Conservation (phyloP, 2,329 filamentous ascomycete species). For the Pyricularia grisea region DNA sequence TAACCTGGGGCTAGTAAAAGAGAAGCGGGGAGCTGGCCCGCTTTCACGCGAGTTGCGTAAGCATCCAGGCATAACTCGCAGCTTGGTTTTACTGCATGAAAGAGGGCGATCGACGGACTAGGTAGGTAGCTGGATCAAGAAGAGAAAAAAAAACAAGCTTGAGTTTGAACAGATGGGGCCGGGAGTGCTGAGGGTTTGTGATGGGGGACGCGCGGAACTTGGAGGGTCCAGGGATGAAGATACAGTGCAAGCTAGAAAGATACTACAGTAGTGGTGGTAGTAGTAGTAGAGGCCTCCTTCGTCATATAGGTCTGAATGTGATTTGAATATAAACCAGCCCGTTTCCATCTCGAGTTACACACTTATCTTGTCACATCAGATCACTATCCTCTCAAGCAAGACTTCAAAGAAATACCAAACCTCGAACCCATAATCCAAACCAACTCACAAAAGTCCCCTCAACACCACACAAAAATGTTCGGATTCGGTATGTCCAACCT, state of each 20-base stretch:
- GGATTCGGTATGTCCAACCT: slow-evolving; percentile 2
- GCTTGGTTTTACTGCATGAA: not conserved
- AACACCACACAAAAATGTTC: slow-evolving; percentile 2
- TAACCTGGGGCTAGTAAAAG: not conserved
- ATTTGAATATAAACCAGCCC: not conserved
- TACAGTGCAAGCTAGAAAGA: not conserved
- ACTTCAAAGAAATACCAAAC: not conserved
- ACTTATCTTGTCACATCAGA: not conserved
- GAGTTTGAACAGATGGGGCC: too few relatives aligned
- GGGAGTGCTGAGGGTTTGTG: not conserved
- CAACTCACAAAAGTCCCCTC: not conserved
- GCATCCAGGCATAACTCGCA: not conserved
- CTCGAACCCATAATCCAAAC: not conserved
- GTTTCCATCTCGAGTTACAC: not conserved
- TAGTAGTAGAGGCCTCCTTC: too few relatives aligned
- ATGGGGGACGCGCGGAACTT: not conserved
- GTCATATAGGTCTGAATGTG: not conserved
- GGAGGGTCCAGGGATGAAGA: too few relatives aligned
- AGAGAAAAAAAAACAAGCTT: too few relatives aligned
- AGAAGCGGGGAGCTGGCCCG: not conserved
- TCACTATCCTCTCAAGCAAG: not conserved
- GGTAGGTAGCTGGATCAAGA: not conserved
- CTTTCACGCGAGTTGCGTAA: not conserved
- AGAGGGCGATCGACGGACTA: not conserved
- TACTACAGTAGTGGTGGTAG: too few relatives aligned